These are phyloP conservation scores for Geranium rotundifolium DNA, from an alignment of 345 rosid species.

Conservation along the genomic window DNA sequence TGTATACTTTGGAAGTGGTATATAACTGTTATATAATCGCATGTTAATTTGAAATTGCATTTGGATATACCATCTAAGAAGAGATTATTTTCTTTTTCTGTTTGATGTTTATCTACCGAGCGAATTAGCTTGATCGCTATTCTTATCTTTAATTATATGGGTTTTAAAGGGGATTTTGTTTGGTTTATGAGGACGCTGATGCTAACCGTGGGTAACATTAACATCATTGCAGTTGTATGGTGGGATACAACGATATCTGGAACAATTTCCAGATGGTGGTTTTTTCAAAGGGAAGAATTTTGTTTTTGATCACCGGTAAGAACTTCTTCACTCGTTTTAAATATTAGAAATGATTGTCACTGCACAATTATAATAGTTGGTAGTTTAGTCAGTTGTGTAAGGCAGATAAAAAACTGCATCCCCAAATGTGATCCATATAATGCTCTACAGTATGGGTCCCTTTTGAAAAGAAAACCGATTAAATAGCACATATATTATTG, in stretches of 20 bases:
- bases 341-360: too few relatives aligned
- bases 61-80: slow-evolving; percentile 1
- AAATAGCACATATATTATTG: not conserved
- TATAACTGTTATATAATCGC: not conserved
- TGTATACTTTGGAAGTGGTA: not conserved
- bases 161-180: not conserved
- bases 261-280: slow-evolving; percentile 84
- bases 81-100: not conserved
- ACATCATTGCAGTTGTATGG: slow-evolving; percentile 64
- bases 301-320: slow-evolving; percentile 91
- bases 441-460: not conserved
- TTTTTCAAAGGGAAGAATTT: slow-evolving; percentile 89
- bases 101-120: too few relatives aligned
- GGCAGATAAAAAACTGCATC: not conserved
- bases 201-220: slow-evolving; percentile 8
- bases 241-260: slow-evolving; percentile 90
- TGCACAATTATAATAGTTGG: too few relatives aligned
- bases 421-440: not conserved
- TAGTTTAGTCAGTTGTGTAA: not conserved
- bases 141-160: too few relatives aligned
- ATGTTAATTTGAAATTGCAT: not conserved
- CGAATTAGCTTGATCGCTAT: too few relatives aligned
- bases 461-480: too few relatives aligned
- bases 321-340: not conserved
- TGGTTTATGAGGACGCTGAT: slow-evolving; percentile 2